Evolutionary conservation across 306 rosid genomes (phyloP), one percentile per base, ranked within the genome.

Genomic region (Corylus heterophylla): DNA sequence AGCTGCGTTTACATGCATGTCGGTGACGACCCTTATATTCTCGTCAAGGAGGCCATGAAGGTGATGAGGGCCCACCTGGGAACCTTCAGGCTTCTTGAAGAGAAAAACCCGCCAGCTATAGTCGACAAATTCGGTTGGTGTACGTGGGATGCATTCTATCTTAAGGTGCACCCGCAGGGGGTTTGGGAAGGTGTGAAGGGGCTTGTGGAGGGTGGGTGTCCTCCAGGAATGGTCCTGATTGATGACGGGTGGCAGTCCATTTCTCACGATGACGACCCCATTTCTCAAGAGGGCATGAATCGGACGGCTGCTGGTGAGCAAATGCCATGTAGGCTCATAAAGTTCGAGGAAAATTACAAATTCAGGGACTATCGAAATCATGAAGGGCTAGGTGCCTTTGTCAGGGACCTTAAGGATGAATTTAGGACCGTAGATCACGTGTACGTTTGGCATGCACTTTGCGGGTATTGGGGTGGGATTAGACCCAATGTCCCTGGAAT

Each of bases 111-210:
- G 8, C 97, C 96, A 0, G 82, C 54, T 0, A 89, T 90, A 0
- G 80, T 89, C 8, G 94, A 92, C 64, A 90, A 83, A 71, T 89
- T 93, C 17, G 97, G 97, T 1, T 90, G 94, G 97, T 88, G 97
- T 63, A 93, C 96, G 0, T 93, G 92, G 96, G 97, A 93, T 59
- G 94, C 96, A 6, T 93, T 89, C 61, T 93, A 90, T 35, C 96
- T 90, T 3, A 83, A 69, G 81, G 96, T 93, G 44, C 74, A 91
- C 48, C 96, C 97, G 0, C 25, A 55, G 3, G 94, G 92, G 0
- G 80, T 89, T 4, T 56, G 76, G 67, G 87, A 86, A 76, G 92
- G 92, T 18, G 83, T 92, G 18, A 88, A 79, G 48, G 84, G 81
- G 50, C 80, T 89, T 0, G 89, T 73, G 25, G 91, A 90, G 8